Base-by-base conservation (phyloP, 768 basidiomycete genomes). In the Exsudoporus frostii region DNA sequence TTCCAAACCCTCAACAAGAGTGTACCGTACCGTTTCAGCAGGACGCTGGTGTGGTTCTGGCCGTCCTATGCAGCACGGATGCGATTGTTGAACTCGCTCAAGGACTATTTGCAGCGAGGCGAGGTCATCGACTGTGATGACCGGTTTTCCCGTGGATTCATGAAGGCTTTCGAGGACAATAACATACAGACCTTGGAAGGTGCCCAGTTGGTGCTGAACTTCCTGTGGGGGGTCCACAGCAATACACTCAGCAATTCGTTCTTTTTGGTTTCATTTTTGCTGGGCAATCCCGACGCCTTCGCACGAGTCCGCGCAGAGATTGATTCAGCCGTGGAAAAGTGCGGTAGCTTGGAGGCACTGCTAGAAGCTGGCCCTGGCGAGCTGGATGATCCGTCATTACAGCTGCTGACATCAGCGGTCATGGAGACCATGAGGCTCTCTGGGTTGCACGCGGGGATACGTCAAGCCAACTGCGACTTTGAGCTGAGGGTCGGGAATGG, bases 291-390 rank as follows among this genome's bases (percentile, higher is more conserved):
- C 0, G 62, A 67, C n/a, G 73, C 69, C 1, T 68, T 81, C 65
- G 69, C 71, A 27, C 76, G 73, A 46, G 71, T 81, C 6, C 76
- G 76, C 2, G 65, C 68, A 5, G 79, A 83, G 53, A 65, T 83
- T 13, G 80, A 82, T 36, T 20, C 15, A 7, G 61, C 56, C 1
- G 46, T 66, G 7, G 25, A 52, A 27, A 57, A 32, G 9, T 61
- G 46, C 1, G 50, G 61, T 2, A 37, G 30, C 40, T 42, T 66
- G 42, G 58, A 58, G 19, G 25, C 22, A 13, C 43, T 66, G 2
- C 48, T 66, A 0, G 50, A 43, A 6, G 55, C 51, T 2, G 54
- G 25, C 36, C 61, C 61, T 0, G 50, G 53, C 6, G 24, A 42
- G 20, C 9, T 67, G 50, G 64, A 64, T 10, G 48, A 61, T 33